Conservation (phyloP, 805 yeast genomes). For the Myxozyma mucilagina region DNA sequence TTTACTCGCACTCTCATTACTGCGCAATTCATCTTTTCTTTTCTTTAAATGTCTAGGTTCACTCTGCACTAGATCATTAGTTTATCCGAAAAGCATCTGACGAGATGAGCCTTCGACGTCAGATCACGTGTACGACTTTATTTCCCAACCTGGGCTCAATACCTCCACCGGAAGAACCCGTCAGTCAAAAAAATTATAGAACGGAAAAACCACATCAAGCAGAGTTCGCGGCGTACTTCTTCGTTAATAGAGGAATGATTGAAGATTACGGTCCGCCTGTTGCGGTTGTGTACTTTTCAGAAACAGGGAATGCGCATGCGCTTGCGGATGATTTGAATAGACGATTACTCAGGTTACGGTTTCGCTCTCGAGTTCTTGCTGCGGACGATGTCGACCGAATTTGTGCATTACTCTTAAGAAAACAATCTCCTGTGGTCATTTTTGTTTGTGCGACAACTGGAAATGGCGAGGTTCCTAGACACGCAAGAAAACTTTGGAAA, state of each 20-base stretch:
- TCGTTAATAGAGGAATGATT: not conserved
- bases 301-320: slow-evolving; percentile 89
- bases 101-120: not conserved
- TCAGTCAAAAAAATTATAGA: not conserved
- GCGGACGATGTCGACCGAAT: slow-evolving; percentile 53
- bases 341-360: slow-evolving; percentile 55
- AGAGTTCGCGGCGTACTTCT: not conserved
- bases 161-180: not conserved
- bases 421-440: slow-evolving; percentile 48
- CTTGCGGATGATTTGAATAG: slow-evolving; percentile 66
- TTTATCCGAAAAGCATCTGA: not conserved
- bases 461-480: slow-evolving; percentile 88
- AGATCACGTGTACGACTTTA: no score
- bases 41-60: not conserved
- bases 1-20: not conserved
- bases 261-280: slow-evolving; percentile 39
- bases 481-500: slow-evolving; percentile 72
- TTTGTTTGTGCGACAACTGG: slow-evolving; percentile 88
- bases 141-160: no score
- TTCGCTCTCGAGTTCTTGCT: slow-evolving; percentile 51
- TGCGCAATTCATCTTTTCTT: not conserved
- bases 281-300: slow-evolving; percentile 82
- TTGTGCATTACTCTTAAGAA: slow-evolving; percentile 20
- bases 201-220: not conserved
- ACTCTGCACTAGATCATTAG: not conserved